These are phyloP conservation scores for Dothidotthia symphoricarpi DNA, from an alignment of 2,329 filamentous ascomycete genomes.

Conservation along the genomic window DNA sequence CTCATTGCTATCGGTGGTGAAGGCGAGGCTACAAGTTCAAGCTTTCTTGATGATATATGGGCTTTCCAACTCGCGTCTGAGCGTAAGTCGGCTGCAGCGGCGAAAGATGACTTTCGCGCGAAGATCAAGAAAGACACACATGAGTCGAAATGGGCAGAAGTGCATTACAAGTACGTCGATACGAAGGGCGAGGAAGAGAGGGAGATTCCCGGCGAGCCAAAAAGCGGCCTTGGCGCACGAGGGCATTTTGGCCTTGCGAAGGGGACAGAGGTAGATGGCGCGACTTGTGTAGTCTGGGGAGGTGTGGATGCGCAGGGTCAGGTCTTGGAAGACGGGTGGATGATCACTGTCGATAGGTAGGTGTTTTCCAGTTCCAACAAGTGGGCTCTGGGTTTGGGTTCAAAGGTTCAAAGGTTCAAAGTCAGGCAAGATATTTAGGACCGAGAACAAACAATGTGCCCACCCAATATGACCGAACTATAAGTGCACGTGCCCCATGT, in stretches of 20 bases:
- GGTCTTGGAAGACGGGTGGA: conserved; percentile 43
- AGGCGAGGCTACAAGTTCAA: conserved; percentile 26
- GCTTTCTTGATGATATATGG: conserved; percentile 50
- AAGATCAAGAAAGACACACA: conserved; percentile 49
- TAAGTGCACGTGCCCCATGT: too few species aligned
- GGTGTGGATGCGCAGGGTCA: conserved; percentile 48
- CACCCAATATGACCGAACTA: too few species aligned
- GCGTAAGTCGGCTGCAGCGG: conserved; percentile 47
- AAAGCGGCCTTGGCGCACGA: conserved; percentile 45
- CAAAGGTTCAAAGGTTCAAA: too few species aligned
- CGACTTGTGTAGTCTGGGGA: conserved; percentile 55
- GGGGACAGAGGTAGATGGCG: conserved; percentile 48
- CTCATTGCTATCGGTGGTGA: conserved; percentile 53
- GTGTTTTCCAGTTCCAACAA: not conserved
- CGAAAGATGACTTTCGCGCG: conserved; percentile 52
- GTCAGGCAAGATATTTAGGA: too few species aligned
- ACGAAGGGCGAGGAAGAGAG: conserved; percentile 47
- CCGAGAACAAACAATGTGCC: too few species aligned
- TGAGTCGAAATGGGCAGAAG: conserved; percentile 52
- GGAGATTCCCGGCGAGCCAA: conserved; percentile 36
- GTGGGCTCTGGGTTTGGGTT: too few species aligned
- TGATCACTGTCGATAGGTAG: conserved; percentile 44
- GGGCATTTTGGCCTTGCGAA: conserved; percentile 40
- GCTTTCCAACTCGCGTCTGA: conserved; percentile 53
- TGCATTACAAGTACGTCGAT: conserved; percentile 48